Percentiles rank a stretch among this genome's conserved stretches.
Conservation (phyloP, 148 eudicot species). For the Fagopyrum homotropicum region DNA sequence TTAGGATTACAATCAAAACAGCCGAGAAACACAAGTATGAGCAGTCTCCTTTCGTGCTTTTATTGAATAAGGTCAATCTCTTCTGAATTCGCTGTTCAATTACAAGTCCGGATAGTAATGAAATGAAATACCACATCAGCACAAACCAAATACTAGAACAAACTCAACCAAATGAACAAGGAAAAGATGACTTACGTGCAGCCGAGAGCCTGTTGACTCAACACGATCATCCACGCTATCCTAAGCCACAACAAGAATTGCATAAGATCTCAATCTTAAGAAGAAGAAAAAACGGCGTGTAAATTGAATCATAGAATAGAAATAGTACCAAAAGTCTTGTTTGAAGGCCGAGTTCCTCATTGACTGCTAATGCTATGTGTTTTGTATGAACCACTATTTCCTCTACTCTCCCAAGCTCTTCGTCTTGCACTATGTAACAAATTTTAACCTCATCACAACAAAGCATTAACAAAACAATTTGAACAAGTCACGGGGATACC, state of each 20-base stretch:
- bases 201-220: conserved; percentile 29
- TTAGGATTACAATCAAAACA: conserved; percentile 39
- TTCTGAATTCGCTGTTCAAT: conserved; percentile 68
- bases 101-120: not conserved
- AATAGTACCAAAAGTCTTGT: conserved; percentile 33
- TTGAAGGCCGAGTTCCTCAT: conserved; percentile 41
- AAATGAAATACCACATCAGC: not conserved
- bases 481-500: conserved; percentile 16
- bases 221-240: conserved; percentile 40
- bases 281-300: not conserved
- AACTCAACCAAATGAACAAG: not conserved
- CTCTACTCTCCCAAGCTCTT: conserved; percentile 35
- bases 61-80: conserved; percentile 56
- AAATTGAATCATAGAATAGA: not conserved
- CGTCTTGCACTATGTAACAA: conserved; percentile 30
- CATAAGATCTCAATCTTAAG: not conserved
- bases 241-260: conserved; percentile 12
- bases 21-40: conserved; percentile 53
- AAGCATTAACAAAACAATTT: not conserved
- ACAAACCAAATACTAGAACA: not conserved
- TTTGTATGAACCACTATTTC: conserved; percentile 34
- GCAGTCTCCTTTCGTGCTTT: conserved; percentile 76
- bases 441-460: not conserved
- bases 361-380: conserved; percentile 38
- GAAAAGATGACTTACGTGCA: conserved; percentile 21